Conservation (phyloP, 2,329 filamentous ascomycete genomes). For the Curvularia sp. region DNA sequence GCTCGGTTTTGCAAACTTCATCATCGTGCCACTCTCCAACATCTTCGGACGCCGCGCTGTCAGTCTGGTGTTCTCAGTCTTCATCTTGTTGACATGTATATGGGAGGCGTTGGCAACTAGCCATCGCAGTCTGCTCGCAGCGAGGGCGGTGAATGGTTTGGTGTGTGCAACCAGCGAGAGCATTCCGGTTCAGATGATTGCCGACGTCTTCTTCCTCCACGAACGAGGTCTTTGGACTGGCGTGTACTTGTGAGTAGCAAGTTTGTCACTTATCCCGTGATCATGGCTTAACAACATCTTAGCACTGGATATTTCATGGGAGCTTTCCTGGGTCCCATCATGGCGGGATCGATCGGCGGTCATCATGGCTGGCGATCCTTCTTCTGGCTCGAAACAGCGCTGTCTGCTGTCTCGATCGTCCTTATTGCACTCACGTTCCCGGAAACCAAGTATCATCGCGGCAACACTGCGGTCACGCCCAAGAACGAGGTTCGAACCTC, state of each 20-base stretch:
- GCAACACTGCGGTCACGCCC: conserved; percentile 8
- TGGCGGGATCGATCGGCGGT: conserved; percentile 52
- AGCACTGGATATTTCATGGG: conserved; percentile 54
- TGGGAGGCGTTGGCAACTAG: conserved; percentile 55
- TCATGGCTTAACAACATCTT: background rate
- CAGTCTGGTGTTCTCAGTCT: conserved; percentile 50
- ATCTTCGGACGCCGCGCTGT: conserved; percentile 54
- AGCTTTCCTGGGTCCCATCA: conserved; percentile 54
- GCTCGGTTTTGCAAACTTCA: conserved; percentile 54
- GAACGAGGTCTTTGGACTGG: conserved; percentile 52
- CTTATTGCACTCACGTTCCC: conserved; percentile 52
- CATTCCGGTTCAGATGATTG: conserved; percentile 54
- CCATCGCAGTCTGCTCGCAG: conserved; percentile 53
- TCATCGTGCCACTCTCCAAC: conserved; percentile 55
- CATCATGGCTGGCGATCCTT: conserved; percentile 56
- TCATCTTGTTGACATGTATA: conserved; percentile 53
- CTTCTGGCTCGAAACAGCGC: conserved; percentile 55
- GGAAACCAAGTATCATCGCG: conserved; percentile 53
- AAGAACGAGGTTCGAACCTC: background rate
- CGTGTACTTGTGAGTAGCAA: conserved; percentile 46
- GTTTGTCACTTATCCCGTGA: too few species aligned
- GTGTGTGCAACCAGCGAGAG: conserved; percentile 55
- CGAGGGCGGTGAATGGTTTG: conserved; percentile 53
- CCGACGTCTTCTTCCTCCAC: conserved; percentile 56
- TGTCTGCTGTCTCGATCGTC: conserved; percentile 51